A percentile compares a stretch with the other conserved stretches of the same genome.
phyloP scores from a whole-genome alignment of 2,329 filamentous ascomycete genomes.

The Chaetomium strumarium region DNA sequence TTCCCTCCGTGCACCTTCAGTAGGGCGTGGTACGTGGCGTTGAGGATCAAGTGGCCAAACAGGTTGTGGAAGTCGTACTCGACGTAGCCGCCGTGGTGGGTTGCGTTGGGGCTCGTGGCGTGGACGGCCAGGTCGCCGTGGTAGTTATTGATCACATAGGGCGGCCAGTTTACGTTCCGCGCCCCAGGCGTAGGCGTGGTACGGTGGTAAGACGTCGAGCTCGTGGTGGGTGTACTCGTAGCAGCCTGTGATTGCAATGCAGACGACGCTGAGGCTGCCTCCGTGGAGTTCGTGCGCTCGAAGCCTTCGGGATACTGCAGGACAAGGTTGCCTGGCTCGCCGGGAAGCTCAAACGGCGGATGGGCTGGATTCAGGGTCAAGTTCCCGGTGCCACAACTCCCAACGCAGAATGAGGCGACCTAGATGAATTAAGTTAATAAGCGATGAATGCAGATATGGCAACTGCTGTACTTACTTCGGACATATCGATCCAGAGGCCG shows the following conservation, averaged over 20 bases:
- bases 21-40: conserved; percentile 69
- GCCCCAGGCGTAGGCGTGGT: conserved; percentile 57
- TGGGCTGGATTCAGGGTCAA: conserved; percentile 63
- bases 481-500: conserved; percentile 55
- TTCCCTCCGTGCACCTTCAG: conserved; percentile 57
- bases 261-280: conserved; percentile 55
- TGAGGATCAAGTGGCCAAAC: conserved; percentile 68
- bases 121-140: conserved; percentile 67
- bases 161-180: conserved; percentile 65
- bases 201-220: conserved; percentile 45
- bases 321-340: conserved; percentile 55
- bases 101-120: conserved; percentile 71
- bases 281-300: conserved; percentile 61
- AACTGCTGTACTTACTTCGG: conserved; percentile 40
- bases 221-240: conserved; percentile 20
- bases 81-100: conserved; percentile 62
- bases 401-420: conserved; percentile 56
- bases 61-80: conserved; percentile 83
- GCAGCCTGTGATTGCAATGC: conserved; percentile 35
- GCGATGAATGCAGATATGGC: not conserved
- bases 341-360: conserved; percentile 58
- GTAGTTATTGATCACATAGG: conserved; percentile 70
- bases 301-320: conserved; percentile 64
- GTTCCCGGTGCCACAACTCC: conserved; percentile 63
- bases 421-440: conserved; percentile 8